Percentiles rank a stretch among this genome's conserved stretches.
These are phyloP conservation scores for Candida mesenterica DNA, from an alignment of 1,139 yeast genomes.

Conservation along the genomic window DNA sequence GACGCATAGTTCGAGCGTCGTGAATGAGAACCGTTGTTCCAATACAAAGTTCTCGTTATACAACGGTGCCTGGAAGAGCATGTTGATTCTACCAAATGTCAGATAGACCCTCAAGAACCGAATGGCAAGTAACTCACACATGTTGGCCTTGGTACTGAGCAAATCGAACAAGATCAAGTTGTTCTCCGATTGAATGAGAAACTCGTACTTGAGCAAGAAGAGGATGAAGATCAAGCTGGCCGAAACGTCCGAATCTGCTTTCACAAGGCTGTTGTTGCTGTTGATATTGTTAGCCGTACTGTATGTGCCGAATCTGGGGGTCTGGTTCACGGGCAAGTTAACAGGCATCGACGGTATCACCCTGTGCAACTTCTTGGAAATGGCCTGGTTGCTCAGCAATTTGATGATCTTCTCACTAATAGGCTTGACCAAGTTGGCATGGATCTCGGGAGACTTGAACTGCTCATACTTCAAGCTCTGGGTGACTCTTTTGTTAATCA, in stretches of 20 bases:
- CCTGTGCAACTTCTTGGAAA: constrained; percentile 11
- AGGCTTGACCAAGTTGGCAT: constrained; percentile 51
- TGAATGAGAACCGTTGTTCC: constrained; percentile 25
- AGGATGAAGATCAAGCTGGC: constrained; percentile 32
- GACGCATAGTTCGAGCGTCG: constrained; percentile 55
- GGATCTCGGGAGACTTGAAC: constrained; percentile 53
- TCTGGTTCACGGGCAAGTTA: constrained; percentile 13
- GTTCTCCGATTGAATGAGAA: constrained; percentile 46
- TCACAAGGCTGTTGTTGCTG: too few species aligned
- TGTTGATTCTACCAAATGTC: constrained; percentile 44
- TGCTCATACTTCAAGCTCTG: constrained; percentile 55
- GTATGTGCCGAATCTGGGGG: constrained; percentile 22
- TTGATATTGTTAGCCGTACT: constrained; percentile 8
- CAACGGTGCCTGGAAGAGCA: constrained; percentile 45
- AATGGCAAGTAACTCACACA: constrained; percentile 57
- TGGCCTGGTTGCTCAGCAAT: constrained; percentile 18
- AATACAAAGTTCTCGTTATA: constrained; percentile 16
- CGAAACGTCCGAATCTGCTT: constrained; percentile 17
- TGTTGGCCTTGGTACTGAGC: constrained; percentile 49
- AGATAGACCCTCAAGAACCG: constrained; percentile 51
- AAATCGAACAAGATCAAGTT: constrained; percentile 51
- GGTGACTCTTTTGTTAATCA: constrained; percentile 42
- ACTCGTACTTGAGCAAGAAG: constrained; percentile 41
- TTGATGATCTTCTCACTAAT: constrained; percentile 34
- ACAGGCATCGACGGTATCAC: constrained; percentile 10